These are phyloP conservation scores for Phaeolepiota aurea DNA, from an alignment of 768 basidiomycete species.

Conservation along the genomic window DNA sequence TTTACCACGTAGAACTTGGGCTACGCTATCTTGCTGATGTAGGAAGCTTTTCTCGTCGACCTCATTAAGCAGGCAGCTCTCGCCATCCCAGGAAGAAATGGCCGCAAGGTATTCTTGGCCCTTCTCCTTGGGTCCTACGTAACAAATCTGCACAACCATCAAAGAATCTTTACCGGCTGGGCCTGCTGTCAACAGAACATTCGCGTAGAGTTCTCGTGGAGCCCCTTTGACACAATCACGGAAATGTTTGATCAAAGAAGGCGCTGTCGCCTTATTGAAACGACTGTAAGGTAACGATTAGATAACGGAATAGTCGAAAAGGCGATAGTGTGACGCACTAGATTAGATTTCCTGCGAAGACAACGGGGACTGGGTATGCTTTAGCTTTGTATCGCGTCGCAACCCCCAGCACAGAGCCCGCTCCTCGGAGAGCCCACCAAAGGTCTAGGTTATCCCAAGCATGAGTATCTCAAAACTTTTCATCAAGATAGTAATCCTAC, in stretches of 20 bases:
- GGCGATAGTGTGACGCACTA: conserved; percentile 50
- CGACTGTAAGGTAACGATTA: conserved; percentile 39
- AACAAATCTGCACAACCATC: conserved; percentile 89
- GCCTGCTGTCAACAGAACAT: conserved; percentile 85
- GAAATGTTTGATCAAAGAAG: conserved; percentile 85
- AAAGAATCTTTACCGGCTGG: conserved; percentile 79
- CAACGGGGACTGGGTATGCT: conserved; percentile 84
- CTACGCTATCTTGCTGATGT: conserved; percentile 86
- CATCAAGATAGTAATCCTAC: no score
- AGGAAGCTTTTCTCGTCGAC: conserved; percentile 86
- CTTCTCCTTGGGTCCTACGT: conserved; percentile 66
- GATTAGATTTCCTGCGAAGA: conserved; percentile 88
- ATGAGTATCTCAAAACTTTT: no score
- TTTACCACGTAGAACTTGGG: conserved; percentile 81
- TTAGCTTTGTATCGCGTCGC: conserved; percentile 85
- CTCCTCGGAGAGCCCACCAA: conserved; percentile 84
- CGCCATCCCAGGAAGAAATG: conserved; percentile 86
- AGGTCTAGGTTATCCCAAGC: conserved; percentile 63
- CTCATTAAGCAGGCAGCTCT: conserved; percentile 79
- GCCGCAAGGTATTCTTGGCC: conserved; percentile 72
- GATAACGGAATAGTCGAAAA: conserved; percentile 6
- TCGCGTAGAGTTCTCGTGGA: conserved; percentile 82
- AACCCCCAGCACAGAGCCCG: conserved; percentile 76
- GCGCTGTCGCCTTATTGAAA: conserved; percentile 80
- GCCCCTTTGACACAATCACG: conserved; percentile 89